A percentile compares a stretch with the other conserved stretches of the same genome.
These are phyloP conservation scores for Castanea mollissima DNA, from an alignment of 306 rosid species.

Conservation along the genomic window DNA sequence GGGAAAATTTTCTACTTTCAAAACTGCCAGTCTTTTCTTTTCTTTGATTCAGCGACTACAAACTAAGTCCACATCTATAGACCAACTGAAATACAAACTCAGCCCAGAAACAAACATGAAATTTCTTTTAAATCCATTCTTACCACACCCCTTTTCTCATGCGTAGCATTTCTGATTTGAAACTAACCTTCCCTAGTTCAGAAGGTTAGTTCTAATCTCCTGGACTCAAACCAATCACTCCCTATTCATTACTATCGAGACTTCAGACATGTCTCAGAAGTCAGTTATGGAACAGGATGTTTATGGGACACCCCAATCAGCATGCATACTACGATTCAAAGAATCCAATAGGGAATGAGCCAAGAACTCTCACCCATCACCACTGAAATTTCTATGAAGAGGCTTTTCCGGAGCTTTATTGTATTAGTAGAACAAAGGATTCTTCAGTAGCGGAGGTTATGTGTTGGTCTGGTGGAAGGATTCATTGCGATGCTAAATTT, in stretches of 20 bases:
- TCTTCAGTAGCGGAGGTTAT: too few species aligned
- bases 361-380: background rate
- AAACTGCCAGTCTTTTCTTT: background rate
- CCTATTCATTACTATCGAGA: background rate
- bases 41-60: background rate
- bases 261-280: background rate
- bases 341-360: background rate
- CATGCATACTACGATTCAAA: background rate
- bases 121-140: too few species aligned
- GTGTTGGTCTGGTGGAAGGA: too few species aligned
- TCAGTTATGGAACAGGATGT: background rate
- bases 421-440: too few species aligned
- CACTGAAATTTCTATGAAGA: background rate
- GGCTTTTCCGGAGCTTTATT: too few species aligned
- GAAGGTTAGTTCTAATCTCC: background rate
- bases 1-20: background rate
- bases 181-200: background rate
- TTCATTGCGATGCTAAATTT: too few species aligned
- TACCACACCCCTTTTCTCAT: too few species aligned
- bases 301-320: background rate
- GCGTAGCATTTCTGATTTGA: too few species aligned
- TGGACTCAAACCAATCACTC: background rate
- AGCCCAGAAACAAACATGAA: too few species aligned
- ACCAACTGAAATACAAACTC: too few species aligned
- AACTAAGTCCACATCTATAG: background rate